Evolutionary conservation across 129 eudicot genomes (phyloP), one percentile per base, ranked within the genome.

Genomic region (Flaveria bidentis): DNA sequence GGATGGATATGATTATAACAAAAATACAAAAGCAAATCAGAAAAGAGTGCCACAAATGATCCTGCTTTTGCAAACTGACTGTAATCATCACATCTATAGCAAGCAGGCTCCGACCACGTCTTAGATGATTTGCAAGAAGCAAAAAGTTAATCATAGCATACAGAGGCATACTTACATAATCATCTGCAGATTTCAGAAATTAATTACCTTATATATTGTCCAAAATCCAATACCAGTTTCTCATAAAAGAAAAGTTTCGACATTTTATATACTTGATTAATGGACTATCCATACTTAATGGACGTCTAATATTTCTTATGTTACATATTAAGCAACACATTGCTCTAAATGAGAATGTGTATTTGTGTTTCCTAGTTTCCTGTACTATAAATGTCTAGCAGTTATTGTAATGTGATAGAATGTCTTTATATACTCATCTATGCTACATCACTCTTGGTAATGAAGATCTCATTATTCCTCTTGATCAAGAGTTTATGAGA

Each of bases 321-420:
- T 55, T 72, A 42, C 66, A 72, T 72, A 41, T 33, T 53, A 72
- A 22, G 26, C 77, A 33, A 20, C 55, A 66, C 55, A 53, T 52
- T 51, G 23, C 55, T 76, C 28, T 33, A 36, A 52, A 66, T 14
- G 55, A 36, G 33, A 28, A 76, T 36, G 46, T 51, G 51, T 66
- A 22, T 51, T 64, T 49, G 39, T 20, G 80, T 42, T 65, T 76
- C 65, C 52, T 49, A 65, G 80, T 25, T 65, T 76, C 65, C 52
- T 49, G 51, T 9, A 66, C 63, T 49, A 50, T 51, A 63, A 10
- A 18, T 45, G 9, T 75, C 44, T 50, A 64, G 53, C 64, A 12
- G 41, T 39, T 47, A 26, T 3, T 46, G 62, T 76, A 42, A 46
- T 45, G 33, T 64, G 30, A 61, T 23, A 74, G 8, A 16, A 74